phyloP scores from a whole-genome alignment of 192 early-diverging fungal genomes.

The Mortierella hygrophila region DNA sequence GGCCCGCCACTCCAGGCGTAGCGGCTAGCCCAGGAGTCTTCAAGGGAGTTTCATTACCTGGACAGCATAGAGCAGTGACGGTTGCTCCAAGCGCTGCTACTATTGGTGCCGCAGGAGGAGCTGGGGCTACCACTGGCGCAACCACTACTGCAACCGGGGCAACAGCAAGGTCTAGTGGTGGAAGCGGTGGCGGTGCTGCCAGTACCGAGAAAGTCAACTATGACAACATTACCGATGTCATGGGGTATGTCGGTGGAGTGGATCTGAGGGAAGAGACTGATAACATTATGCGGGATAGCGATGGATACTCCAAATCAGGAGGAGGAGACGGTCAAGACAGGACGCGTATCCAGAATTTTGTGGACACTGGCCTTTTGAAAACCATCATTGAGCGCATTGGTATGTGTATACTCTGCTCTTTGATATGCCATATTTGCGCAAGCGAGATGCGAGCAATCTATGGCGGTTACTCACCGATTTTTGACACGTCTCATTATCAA shows the following conservation, averaged over 20 bases:
- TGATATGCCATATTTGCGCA: background rate
- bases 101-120: constrained; percentile 13
- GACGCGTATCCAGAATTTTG: constrained; percentile 60
- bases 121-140: constrained; percentile 17
- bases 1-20: constrained; percentile 8
- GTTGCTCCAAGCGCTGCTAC: constrained; percentile 7
- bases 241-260: constrained; percentile 79
- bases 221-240: constrained; percentile 79
- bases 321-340: constrained; percentile 35
- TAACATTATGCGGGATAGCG: constrained; percentile 64
- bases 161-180: constrained; percentile 20
- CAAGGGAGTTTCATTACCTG: constrained; percentile 45
- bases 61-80: constrained; percentile 24
- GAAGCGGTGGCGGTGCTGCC: background rate
- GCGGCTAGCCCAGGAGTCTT: constrained; percentile 33
- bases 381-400: constrained; percentile 57
- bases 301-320: constrained; percentile 25
- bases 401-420: constrained; percentile 17
- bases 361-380: constrained; percentile 55
- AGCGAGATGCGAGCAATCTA: background rate
- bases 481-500: background rate
- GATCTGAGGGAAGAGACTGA: constrained; percentile 79
- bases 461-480: background rate
- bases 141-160: background rate
- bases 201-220: constrained; percentile 58